Conservation (phyloP, 163 green algal genomes). For the Scenedesmus sp. region DNA sequence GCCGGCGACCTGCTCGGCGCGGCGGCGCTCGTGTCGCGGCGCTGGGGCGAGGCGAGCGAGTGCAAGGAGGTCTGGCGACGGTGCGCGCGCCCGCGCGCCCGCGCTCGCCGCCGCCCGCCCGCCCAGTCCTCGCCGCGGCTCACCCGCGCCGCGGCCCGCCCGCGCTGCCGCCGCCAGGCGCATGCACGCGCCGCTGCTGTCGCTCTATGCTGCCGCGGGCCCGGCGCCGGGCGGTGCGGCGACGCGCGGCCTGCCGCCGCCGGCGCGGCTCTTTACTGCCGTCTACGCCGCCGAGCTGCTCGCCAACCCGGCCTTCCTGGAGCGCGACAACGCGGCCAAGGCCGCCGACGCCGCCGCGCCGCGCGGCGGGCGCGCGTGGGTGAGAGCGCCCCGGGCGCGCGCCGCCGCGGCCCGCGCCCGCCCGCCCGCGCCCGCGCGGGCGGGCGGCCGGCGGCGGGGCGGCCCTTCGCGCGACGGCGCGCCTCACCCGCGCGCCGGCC, state of each 20-base stretch:
- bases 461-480: neutral
- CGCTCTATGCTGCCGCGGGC: neutral
- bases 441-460: neutral
- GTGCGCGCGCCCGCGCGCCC: neutral
- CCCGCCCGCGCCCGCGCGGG: too few relatives aligned
- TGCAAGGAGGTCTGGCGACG: conserved; percentile 33
- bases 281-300: conserved; percentile 31
- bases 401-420: neutral
- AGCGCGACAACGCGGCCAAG: conserved; percentile 12
- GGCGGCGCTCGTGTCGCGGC: conserved; percentile 7
- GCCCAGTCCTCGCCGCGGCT: neutral
- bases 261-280: conserved; percentile 3
- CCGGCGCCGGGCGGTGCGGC: neutral
- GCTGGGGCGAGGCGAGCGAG: conserved; percentile 12
- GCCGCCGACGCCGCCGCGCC: neutral
- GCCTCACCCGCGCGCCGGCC: neutral
- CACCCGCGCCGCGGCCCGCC: too few relatives aligned
- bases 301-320: conserved; percentile 28
- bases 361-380: conserved; percentile 7
- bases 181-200: conserved; percentile 32
- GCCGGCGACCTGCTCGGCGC: neutral
- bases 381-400: neutral
- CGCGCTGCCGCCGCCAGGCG: neutral
- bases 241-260: neutral
- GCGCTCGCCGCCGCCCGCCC: neutral